Conservation (phyloP, 352 stramenopile species). For the Pythium utonaiense region DNA sequence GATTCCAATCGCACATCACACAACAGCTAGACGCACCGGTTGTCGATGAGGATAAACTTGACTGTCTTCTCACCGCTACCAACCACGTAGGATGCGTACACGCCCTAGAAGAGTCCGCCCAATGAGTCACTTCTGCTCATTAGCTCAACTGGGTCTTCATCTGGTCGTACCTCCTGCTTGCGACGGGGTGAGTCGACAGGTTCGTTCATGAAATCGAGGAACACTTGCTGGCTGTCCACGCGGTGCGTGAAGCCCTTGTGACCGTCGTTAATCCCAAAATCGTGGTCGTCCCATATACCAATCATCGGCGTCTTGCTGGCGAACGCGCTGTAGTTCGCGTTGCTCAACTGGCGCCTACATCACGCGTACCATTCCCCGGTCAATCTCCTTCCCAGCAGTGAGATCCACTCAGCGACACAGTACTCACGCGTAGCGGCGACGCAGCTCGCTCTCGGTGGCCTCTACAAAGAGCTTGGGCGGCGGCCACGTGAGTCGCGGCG, state of each 20-base stretch:
- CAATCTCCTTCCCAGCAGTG: too few species aligned
- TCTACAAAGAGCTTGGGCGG: slow-evolving; percentile 61
- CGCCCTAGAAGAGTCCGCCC: slow-evolving; percentile 39
- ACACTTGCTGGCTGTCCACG: slow-evolving; percentile 77
- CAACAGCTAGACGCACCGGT: slow-evolving; percentile 24
- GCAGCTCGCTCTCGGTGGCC: slow-evolving; percentile 46
- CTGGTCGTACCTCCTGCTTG: slow-evolving; percentile 53
- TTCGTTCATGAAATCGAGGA: slow-evolving; percentile 84
- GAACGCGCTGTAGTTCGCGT: slow-evolving; percentile 67
- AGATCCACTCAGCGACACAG: too few species aligned
- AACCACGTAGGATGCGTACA: slow-evolving; percentile 84
- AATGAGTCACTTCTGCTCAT: too few species aligned
- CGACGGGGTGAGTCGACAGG: slow-evolving; percentile 66
- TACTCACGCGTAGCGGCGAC: slow-evolving; percentile 59
- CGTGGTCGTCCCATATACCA: slow-evolving; percentile 89
- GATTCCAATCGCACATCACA: too few species aligned
- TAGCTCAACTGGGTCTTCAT: too few species aligned
- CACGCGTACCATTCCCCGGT: slow-evolving; percentile 1
- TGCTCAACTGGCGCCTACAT: slow-evolving; percentile 51
- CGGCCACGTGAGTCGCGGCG: slow-evolving; percentile 35
- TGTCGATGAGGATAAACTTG: slow-evolving; percentile 89
- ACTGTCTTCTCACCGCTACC: slow-evolving; percentile 58
- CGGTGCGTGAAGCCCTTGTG: slow-evolving; percentile 72
- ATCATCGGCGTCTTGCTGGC: slow-evolving; percentile 65
- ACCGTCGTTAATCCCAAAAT: slow-evolving; percentile 90